Conservation (phyloP, 176 grass and related monocot species). For the Zoysia pacifica region DNA sequence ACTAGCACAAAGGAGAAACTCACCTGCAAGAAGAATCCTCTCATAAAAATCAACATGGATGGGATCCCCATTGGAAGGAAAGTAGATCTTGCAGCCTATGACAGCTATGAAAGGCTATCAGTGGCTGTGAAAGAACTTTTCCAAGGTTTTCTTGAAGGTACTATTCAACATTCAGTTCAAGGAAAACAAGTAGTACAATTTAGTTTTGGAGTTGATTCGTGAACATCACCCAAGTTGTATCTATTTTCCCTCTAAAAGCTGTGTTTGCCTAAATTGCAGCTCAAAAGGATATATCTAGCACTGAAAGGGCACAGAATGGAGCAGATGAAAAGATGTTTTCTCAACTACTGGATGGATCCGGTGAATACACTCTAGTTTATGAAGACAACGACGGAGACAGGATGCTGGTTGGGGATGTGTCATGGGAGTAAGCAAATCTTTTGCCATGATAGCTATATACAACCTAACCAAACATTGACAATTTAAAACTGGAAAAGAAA, state of each 20-base stretch:
- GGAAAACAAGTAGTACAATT: conserved; percentile 29
- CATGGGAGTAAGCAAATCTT: conserved; percentile 79
- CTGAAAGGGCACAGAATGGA: conserved; percentile 35
- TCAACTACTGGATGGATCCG: conserved; percentile 72
- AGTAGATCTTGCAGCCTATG: conserved; percentile 69
- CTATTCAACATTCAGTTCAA: conserved; percentile 19
- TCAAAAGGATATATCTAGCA: conserved; percentile 56
- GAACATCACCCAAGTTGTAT: conserved; percentile 29
- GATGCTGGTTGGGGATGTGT: conserved; percentile 78
- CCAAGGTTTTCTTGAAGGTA: conserved; percentile 83
- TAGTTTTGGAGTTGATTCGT: conserved; percentile 19
- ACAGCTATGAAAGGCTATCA: conserved; percentile 71
- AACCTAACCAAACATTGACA: conserved; percentile 8
- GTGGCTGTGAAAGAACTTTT: conserved; percentile 74
- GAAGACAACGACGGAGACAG: conserved; percentile 86
- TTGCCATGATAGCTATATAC: not conserved
- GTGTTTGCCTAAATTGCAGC: conserved; percentile 52
- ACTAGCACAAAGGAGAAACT: conserved; percentile 39
- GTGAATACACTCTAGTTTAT: conserved; percentile 92
- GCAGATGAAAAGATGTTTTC: conserved; percentile 67
- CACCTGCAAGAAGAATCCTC: conserved; percentile 58
- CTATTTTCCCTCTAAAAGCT: conserved; percentile 13
- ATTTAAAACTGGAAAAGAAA: too few species aligned
- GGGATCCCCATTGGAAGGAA: conserved; percentile 96
- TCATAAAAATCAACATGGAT: conserved; percentile 99